phyloP scores from a whole-genome alignment of 1,139 yeast genomes.

The Suhomyces bokatorum region DNA sequence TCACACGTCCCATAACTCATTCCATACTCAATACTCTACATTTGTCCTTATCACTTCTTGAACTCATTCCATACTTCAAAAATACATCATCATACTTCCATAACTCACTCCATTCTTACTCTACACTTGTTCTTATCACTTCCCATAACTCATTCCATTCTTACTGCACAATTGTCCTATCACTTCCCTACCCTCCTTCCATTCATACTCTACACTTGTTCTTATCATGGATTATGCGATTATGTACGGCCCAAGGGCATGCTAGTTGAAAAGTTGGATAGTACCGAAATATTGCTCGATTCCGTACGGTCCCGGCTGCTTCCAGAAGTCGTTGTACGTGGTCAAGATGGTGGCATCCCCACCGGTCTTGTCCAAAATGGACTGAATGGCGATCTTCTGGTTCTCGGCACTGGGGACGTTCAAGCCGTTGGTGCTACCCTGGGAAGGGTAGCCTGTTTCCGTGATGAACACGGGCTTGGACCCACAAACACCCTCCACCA shows the following conservation, averaged over 20 bases:
- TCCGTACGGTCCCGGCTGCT: constrained; percentile 77
- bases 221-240: background rate
- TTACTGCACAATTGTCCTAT: too few species aligned
- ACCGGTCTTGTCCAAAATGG: constrained; percentile 52
- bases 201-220: background rate
- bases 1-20: too few species aligned
- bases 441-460: constrained; percentile 89
- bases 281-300: constrained; percentile 88
- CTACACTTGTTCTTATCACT: too few species aligned
- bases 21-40: too few species aligned
- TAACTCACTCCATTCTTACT: too few species aligned
- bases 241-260: background rate
- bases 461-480: constrained; percentile 56
- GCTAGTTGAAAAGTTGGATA: constrained; percentile 42
- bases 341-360: constrained; percentile 70
- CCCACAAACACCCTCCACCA: constrained; percentile 55
- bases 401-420: constrained; percentile 71
- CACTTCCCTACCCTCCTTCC: too few species aligned
- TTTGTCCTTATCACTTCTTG: too few species aligned
- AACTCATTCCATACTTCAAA: too few species aligned
- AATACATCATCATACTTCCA: too few species aligned
- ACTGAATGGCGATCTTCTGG: constrained; percentile 66
- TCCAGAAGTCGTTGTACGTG: constrained; percentile 82
- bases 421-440: constrained; percentile 67
- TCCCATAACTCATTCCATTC: too few species aligned